Conservation (phyloP, 2,329 filamentous ascomycete genomes). For the Geosmithia morbida region DNA sequence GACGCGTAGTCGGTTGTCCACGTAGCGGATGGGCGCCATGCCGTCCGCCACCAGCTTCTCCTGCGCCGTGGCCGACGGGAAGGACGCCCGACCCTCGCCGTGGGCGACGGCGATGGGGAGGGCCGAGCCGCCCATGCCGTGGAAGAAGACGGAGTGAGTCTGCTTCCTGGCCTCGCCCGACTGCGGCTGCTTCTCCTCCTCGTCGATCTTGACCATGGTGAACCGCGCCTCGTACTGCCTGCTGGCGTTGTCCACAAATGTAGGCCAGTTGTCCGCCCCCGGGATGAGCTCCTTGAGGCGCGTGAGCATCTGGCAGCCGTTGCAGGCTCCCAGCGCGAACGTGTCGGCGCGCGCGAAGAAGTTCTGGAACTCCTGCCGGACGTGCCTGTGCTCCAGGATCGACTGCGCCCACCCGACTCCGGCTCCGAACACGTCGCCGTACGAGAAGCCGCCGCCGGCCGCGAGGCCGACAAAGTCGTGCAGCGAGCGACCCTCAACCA, state of each 20-base stretch:
- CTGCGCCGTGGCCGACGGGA: conserved; percentile 37
- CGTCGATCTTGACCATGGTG: conserved; percentile 64
- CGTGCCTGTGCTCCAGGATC: conserved; percentile 69
- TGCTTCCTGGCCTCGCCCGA: not conserved
- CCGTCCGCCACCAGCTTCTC: conserved; percentile 46
- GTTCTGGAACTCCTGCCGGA: conserved; percentile 59
- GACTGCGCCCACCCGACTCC: conserved; percentile 94
- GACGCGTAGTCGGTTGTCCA: conserved; percentile 57
- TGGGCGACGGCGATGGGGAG: conserved; percentile 83
- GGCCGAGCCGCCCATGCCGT: conserved; percentile 71
- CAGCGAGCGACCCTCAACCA: conserved; percentile 67
- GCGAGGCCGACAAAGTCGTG: conserved; percentile 76
- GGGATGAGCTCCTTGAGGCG: conserved; percentile 69
- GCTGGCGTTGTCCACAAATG: conserved; percentile 70
- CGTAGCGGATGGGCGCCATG: conserved; percentile 66
- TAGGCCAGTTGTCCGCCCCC: conserved; percentile 71
- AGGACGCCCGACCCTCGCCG: conserved; percentile 74
- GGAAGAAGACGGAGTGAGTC: conserved; percentile 65
- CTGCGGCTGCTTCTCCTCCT: conserved; percentile 15
- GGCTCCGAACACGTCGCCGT: conserved; percentile 75
- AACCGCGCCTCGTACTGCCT: conserved; percentile 85
- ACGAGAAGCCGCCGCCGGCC: conserved; percentile 94
- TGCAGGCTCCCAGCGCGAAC: conserved; percentile 89
- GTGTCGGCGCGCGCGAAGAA: conserved; percentile 87
- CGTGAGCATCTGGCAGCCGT: conserved; percentile 91